Evolutionary conservation across 176 grass and related monocot species (phyloP).

Genomic region (Eragrostis curvula): DNA sequence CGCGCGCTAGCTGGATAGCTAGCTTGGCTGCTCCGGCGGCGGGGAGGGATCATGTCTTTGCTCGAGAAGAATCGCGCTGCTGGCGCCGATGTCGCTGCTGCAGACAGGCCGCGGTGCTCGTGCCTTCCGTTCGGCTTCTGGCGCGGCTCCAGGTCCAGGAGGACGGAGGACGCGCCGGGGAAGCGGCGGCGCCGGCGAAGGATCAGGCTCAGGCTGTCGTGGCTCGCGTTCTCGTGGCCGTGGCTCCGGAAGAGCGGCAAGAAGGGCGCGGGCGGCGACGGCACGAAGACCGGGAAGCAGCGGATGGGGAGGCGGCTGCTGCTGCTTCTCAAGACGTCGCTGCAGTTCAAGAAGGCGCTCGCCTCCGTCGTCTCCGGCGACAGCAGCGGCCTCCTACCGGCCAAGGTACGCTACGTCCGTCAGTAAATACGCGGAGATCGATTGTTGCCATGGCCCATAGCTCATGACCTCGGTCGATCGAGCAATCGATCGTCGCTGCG

Average conservation of each 20-base stretch:
- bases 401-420: constrained; percentile 8
- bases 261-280: not conserved
- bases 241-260: not conserved
- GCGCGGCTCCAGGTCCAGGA: not conserved
- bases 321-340: constrained; percentile 33
- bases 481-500: too few species aligned
- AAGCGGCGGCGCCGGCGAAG: not conserved
- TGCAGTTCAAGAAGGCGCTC: constrained; percentile 35
- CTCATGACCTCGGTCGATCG: not conserved
- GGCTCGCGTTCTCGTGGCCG: constrained; percentile 15
- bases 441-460: not conserved
- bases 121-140: constrained; percentile 36
- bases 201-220: constrained; percentile 1
- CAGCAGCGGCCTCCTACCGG: not conserved
- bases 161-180: not conserved
- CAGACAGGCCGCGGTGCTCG: constrained; percentile 8
- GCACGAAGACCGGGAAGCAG: not conserved
- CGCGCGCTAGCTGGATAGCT: not conserved
- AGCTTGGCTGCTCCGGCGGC: not conserved
- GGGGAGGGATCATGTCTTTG: not conserved
- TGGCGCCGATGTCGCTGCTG: not conserved
- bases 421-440: not conserved
- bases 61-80: not conserved
- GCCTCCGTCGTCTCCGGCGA: constrained; percentile 37
- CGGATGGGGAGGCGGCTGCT: constrained; percentile 11